Evolutionary conservation across 768 basidiomycete species (phyloP), one percentile per base, ranked within the genome.

Genomic region (Trametes elegans): DNA sequence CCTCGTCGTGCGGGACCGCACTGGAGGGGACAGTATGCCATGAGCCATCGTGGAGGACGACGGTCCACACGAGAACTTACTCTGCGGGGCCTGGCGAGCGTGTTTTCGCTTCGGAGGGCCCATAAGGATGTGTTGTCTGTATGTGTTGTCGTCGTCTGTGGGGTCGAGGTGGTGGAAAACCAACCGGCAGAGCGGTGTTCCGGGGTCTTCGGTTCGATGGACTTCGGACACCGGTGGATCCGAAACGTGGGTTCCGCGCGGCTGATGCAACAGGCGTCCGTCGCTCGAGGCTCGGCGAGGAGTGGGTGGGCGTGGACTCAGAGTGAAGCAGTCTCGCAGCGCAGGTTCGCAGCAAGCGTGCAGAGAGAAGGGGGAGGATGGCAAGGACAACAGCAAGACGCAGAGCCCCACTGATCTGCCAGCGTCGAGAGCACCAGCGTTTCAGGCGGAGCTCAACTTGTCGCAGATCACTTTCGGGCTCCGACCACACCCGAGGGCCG

Each of bases 1-100:
- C 73, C 82, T 77, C 59, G 82, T 83, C 62, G 74, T 80, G 59
- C 81, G 79, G 35, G 81, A 74, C 62, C 82, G 79, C 66, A 75
- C 82, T 83, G 71, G 32, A 49, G 45, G 57, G 54, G 59, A 61
- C 60, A 51, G 57, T 48, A 45, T 43, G 18, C 54, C 48, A 62
- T 65, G 64, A 66, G 63, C 56, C 56, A 53, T 39, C 60, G 41
- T n/a, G n/a, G 58, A 63, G 45, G 21, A 53, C 40, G 18, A 26
- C 43, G 34, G 46, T 26, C 56, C 28, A 50, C 38, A 52, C 23
- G 53, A 51, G 35, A 9, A 77, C 76, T 71, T 68, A 77, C 76
- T 66, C 66, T 71, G 76, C 51, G 67, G 62, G 35, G 70, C 61
- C 50, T 66, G 66, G 63, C 68, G 73, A 50, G 66, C 68, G 64